Base-by-base conservation (phyloP, 768 basidiomycete species). In the Macrolepiota fuliginosa region DNA sequence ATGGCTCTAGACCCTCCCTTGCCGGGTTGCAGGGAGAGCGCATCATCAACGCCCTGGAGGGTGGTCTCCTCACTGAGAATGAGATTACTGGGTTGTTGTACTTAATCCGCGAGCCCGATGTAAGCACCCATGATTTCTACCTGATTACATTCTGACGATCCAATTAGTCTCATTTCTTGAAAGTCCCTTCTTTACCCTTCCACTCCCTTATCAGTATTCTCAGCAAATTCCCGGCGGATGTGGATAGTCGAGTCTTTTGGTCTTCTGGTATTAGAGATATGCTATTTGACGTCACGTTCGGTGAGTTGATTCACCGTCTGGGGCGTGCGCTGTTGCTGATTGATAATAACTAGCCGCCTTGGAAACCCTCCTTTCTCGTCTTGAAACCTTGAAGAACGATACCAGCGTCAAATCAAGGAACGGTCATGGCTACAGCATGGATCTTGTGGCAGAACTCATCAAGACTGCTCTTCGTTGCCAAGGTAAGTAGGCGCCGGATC, bases 161-260 rank as follows among this genome's bases (percentile, higher is more conserved):
- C 15, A 12, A 35, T 22, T 52, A 93, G 90, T 88, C 90, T 17
- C 92, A 92, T 70, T 94, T 94, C 78, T 77, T 94, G 67, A 94
- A 94, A 76, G 90, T 90, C 27, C 88, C 91, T 2, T 87, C 84
- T 2, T 79, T 94, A 47, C 92, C 92, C 0, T 93, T 90, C 77
- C 84, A 92, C 70, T 85, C 82, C n/a, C 79, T 94, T 49, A 80
- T 87, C 62, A 89, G 88, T 62, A 80, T 92, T 56, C 69, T 94
- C 62, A 83, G 81, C 65, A 94, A 92, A 73, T 91, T 93, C 74
- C 92, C 92, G 0, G 75, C 81, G 25, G 90, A 92, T 65, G 77
- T 83, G 24, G 90, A 92, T 64, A 89, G 89, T 62, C 81, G 87
- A 24, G 85, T 90, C 2, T 91, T 91, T 68, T 92, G 90, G 89